Conservation (phyloP, 1,284 basidiomycete genomes). For the Coniophora puteana region DNA sequence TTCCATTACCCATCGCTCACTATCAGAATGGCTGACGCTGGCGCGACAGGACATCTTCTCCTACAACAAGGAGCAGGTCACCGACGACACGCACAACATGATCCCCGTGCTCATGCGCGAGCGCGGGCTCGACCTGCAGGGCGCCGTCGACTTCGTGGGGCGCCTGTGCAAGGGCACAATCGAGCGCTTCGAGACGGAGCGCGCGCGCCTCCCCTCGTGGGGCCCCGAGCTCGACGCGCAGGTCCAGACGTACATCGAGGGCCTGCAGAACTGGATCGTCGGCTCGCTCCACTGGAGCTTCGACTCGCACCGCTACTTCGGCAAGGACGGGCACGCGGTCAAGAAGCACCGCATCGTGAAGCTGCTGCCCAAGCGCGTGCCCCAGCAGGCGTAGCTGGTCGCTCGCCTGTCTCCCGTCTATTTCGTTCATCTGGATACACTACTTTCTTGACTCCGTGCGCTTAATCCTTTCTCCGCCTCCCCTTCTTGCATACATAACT, state of each 20-base stretch:
- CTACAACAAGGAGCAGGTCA: constrained; percentile 59
- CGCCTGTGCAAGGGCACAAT: constrained; percentile 46
- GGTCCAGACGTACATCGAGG: constrained; percentile 45
- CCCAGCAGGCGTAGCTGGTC: constrained; percentile 14
- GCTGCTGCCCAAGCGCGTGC: constrained; percentile 37
- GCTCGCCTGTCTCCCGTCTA: not conserved
- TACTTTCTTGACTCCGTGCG: not conserved
- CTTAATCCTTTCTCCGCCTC: too few species aligned
- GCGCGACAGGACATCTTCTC: constrained; percentile 52
- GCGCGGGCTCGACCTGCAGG: constrained; percentile 43
- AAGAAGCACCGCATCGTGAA: constrained; percentile 43
- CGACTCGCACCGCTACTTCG: constrained; percentile 54
- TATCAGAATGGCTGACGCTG: constrained; percentile 8
- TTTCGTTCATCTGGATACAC: not conserved
- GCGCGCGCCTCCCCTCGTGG: constrained; percentile 47
- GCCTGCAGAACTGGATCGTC: constrained; percentile 55
- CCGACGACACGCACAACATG: constrained; percentile 56
- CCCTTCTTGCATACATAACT: too few species aligned
- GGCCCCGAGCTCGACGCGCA: constrained; percentile 45
- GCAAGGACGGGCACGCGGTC: constrained; percentile 39
- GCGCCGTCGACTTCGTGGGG: constrained; percentile 51
- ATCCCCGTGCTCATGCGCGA: constrained; percentile 53
- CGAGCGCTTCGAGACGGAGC: constrained; percentile 41
- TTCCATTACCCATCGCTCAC: not conserved
- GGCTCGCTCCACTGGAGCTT: constrained; percentile 61